Evolutionary conservation across 768 basidiomycete species (phyloP), one percentile per base, ranked within the genome.

Genomic region (Lactifluus rugatus): DNA sequence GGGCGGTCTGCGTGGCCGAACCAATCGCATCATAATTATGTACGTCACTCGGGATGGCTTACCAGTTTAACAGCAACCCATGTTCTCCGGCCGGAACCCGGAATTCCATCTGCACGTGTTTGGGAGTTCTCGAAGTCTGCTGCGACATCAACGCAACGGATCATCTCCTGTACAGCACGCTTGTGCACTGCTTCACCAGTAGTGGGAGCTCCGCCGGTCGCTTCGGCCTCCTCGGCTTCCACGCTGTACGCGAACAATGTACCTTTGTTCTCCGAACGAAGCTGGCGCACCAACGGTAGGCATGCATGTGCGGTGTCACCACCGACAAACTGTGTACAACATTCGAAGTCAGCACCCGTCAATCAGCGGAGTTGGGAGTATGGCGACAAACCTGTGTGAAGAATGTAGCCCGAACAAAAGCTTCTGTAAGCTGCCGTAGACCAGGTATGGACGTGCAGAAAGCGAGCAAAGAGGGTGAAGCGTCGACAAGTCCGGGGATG

Each of bases 61-160:
- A 86, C 88, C 57, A 94, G 74, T 70, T 95, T 95, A 23, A 95
- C 70, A 0, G 93, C 90, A 21, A 95, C 84, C 82, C 89, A 91
- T 0, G 87, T 90, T 61, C 81, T 75, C 23, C 85, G 73, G 6
- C 78, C 78, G 5, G 58, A 62, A 1, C 58, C 42, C 13, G 54
- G 54, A 0, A 23, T 51, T 19, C 19, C 54, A 52, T 60, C 34
- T 3, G 54, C 67, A 48, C 37, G 46, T 25, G 62, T 54, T 28
- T 54, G 59, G 52, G 66, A 64, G 28, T 84, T 83, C 67, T 96
- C 92, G 65, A 91, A 93, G 60, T 86, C 81, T 8, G 86, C 93
- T 0, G 85, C 85, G 5, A 86, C 80, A 59, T 93, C 83, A 44
- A 95, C 83, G 57, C 82, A 84, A 48, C 75, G 77, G 36, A 91